Percentiles rank a stretch among this genome's conserved stretches.
Evolutionary conservation across 2,329 filamentous ascomycete genomes (phyloP).

Genomic region (Trichoderma koningiopsis): DNA sequence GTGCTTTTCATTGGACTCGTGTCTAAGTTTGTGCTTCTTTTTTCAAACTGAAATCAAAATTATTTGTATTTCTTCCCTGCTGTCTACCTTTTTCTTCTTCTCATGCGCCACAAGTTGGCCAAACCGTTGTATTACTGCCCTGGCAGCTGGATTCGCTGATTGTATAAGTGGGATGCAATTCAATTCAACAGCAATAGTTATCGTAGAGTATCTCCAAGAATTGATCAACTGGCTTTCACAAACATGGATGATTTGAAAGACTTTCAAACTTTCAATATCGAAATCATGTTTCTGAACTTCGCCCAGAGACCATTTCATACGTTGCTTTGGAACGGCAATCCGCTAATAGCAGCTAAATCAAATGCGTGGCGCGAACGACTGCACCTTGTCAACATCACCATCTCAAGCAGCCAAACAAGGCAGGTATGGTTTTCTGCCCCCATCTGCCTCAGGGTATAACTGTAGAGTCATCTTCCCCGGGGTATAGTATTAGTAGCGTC

Average conservation of each 20-base stretch:
- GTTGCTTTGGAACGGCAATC: background rate
- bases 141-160: too few species aligned
- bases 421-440: background rate
- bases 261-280: too few species aligned
- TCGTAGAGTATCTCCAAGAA: background rate
- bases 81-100: background rate
- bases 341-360: background rate
- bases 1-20: background rate
- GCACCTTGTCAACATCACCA: background rate
- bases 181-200: background rate
- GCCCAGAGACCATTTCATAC: background rate
- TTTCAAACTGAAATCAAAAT: background rate
- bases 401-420: background rate
- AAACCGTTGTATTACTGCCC: background rate
- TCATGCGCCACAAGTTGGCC: background rate
- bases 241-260: too few species aligned
- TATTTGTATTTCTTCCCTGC: background rate
- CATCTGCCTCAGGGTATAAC: background rate
- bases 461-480: too few species aligned
- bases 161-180: background rate
- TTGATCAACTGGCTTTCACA: background rate
- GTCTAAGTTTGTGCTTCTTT: background rate
- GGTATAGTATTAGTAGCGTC: too few species aligned
- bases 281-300: background rate
- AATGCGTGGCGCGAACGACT: background rate